phyloP scores from a whole-genome alignment of 371 early-diverging fungal genomes.

The Coemansia sp. region DNA sequence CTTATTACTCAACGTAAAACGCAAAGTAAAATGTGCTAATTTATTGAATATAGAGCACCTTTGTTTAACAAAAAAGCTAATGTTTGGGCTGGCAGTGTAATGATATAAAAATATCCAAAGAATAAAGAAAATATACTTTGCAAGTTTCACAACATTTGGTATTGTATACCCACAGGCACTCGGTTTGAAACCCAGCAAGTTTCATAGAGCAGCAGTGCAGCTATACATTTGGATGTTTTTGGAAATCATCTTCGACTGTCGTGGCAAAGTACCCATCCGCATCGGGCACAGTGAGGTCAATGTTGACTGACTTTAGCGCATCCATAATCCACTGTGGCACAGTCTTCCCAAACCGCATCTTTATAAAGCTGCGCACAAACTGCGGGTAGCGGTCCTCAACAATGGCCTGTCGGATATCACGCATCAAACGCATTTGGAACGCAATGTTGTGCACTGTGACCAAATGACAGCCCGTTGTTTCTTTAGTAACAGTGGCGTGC shows the following conservation, averaged over 20 bases:
- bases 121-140: too few relatives aligned
- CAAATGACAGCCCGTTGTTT: constrained; percentile 90
- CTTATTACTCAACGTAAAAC: too few relatives aligned
- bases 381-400: constrained; percentile 72
- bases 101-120: too few relatives aligned
- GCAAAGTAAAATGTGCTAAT: too few relatives aligned
- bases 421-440: constrained; percentile 87
- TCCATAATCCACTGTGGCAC: constrained; percentile 88
- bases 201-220: not conserved
- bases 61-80: too few relatives aligned
- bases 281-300: constrained; percentile 58
- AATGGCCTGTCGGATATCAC: constrained; percentile 77
- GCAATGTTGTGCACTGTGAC: constrained; percentile 88
- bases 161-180: too few relatives aligned
- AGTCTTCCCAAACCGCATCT: constrained; percentile 64
- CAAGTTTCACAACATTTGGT: too few relatives aligned
- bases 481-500: constrained; percentile 70
- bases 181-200: too few relatives aligned
- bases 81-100: too few relatives aligned
- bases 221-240: constrained; percentile 33
- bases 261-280: constrained; percentile 34
- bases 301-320: constrained; percentile 74
- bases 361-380: constrained; percentile 78
- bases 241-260: constrained; percentile 39
- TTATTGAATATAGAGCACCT: too few relatives aligned